These are phyloP conservation scores for Falciphora oryzae DNA, from an alignment of 2,329 filamentous ascomycete species.

Conservation along the genomic window DNA sequence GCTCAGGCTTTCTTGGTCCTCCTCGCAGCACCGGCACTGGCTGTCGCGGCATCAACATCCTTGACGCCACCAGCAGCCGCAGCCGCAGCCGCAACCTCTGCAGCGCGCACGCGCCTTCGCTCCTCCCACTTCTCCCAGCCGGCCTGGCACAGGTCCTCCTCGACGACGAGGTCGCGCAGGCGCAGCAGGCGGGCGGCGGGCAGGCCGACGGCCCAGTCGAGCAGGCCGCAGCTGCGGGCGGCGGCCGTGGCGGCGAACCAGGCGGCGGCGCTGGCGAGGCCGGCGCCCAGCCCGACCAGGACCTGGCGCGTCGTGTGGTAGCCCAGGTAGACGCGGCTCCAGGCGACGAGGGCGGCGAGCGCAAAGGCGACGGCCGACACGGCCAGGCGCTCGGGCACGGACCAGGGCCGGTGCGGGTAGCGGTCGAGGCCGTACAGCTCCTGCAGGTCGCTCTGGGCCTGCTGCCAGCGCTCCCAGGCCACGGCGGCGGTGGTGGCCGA, in stretches of 20 bases:
- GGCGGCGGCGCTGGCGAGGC: conserved; percentile 60
- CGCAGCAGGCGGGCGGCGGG: conserved; percentile 60
- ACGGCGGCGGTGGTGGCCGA: background rate
- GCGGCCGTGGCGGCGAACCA: conserved; percentile 76
- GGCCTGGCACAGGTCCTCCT: conserved; percentile 83
- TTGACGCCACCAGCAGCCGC: too few species aligned
- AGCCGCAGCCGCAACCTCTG: background rate
- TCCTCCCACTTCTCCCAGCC: conserved; percentile 91
- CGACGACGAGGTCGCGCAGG: conserved; percentile 75
- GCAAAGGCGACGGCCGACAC: conserved; percentile 49
- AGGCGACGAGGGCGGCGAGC: conserved; percentile 64
- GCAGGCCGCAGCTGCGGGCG: conserved; percentile 59
- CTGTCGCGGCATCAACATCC: background rate
- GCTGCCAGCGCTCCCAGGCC: conserved; percentile 5
- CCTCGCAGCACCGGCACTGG: background rate
- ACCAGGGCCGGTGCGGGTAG: conserved; percentile 49
- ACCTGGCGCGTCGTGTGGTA: conserved; percentile 92
- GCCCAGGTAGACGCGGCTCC: conserved; percentile 81
- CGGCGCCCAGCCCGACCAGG: conserved; percentile 68
- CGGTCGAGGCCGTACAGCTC: conserved; percentile 19
- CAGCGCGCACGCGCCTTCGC: conserved; percentile 25
- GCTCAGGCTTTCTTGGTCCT: background rate
- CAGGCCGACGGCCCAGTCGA: conserved; percentile 67
- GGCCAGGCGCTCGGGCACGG: conserved; percentile 52
- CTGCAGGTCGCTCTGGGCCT: conserved; percentile 6